Percentiles rank a stretch among this genome's conserved stretches.
Conservation (phyloP, 2,329 filamentous ascomycete species). For the Calonectria pauciramosa region DNA sequence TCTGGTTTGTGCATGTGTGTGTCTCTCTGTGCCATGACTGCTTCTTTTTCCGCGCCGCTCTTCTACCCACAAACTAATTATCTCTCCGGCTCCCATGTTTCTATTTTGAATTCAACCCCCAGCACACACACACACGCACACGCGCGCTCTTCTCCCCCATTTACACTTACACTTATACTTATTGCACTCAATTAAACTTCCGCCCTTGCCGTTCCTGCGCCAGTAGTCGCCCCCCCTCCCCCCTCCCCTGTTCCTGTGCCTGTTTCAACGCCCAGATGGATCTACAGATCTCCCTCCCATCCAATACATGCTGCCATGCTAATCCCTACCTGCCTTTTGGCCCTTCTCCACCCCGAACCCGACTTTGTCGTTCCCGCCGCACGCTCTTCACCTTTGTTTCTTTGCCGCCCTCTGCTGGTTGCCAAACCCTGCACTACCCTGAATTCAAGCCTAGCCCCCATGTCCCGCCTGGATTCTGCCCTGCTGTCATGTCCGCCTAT, state of each 20-base stretch:
- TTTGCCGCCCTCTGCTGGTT: slow-evolving; percentile 3
- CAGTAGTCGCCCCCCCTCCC: neutral
- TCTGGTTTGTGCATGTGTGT: neutral
- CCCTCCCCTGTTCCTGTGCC: slow-evolving; percentile 12
- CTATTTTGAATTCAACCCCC: neutral
- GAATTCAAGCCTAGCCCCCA: neutral
- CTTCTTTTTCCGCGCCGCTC: neutral
- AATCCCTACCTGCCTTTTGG: neutral
- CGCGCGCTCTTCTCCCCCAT: neutral
- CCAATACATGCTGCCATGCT: neutral
- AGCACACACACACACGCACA: neutral
- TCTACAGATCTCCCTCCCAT: slow-evolving; percentile 20
- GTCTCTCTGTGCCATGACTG: neutral
- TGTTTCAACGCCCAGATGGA: slow-evolving; percentile 10
- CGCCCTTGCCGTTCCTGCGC: neutral
- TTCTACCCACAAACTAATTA: neutral
- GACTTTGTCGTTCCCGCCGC: neutral
- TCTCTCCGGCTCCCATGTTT: neutral
- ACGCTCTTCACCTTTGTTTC: slow-evolving; percentile 13
- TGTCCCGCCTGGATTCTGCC: neutral
- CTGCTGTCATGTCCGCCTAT: neutral
- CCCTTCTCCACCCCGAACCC: neutral
- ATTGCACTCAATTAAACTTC: neutral
- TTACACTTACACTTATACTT: neutral
- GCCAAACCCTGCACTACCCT: neutral